A percentile compares a stretch with the other conserved stretches of the same genome.
Conservation (phyloP, 306 rosid species). For the Ziziphus jujuba region DNA sequence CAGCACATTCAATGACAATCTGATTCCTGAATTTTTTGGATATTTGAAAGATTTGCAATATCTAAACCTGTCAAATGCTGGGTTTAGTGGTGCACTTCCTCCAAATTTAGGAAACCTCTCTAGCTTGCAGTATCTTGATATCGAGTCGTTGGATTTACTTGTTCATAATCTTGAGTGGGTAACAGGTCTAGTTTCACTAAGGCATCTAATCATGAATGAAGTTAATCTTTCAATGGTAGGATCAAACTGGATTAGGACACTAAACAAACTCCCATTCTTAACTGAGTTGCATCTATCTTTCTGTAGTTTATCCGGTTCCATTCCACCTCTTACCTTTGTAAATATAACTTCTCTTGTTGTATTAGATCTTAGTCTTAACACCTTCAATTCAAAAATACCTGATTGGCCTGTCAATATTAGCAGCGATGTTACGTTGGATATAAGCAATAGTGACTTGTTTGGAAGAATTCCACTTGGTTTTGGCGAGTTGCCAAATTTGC, state of each 20-base stretch:
- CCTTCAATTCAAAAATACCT: conserved; percentile 17
- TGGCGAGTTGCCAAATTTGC: conserved; percentile 25
- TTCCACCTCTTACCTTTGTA: conserved; percentile 6
- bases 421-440: conserved; percentile 21
- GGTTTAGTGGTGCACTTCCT: conserved; percentile 34
- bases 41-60: conserved; percentile 39
- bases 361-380: too few relatives aligned
- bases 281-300: conserved; percentile 31
- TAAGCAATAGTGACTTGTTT: conserved; percentile 1
- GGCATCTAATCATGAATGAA: conserved; percentile 35
- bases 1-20: conserved; percentile 30
- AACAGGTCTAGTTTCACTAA: conserved; percentile 34
- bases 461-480: conserved; percentile 45
- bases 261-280: conserved; percentile 30
- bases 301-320: conserved; percentile 25
- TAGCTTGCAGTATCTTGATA: conserved; percentile 35
- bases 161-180: conserved; percentile 32
- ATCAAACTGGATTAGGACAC: conserved; percentile 26
- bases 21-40: conserved; percentile 36
- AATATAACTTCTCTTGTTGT: too few relatives aligned
- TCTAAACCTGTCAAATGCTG: conserved; percentile 42
- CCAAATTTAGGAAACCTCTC: conserved; percentile 40
- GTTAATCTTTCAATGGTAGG: conserved; percentile 38
- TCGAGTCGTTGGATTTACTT: background rate
- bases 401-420: conserved; percentile 36